phyloP scores from a whole-genome alignment of 768 basidiomycete genomes.

The Tricholoma hemisulphureum region DNA sequence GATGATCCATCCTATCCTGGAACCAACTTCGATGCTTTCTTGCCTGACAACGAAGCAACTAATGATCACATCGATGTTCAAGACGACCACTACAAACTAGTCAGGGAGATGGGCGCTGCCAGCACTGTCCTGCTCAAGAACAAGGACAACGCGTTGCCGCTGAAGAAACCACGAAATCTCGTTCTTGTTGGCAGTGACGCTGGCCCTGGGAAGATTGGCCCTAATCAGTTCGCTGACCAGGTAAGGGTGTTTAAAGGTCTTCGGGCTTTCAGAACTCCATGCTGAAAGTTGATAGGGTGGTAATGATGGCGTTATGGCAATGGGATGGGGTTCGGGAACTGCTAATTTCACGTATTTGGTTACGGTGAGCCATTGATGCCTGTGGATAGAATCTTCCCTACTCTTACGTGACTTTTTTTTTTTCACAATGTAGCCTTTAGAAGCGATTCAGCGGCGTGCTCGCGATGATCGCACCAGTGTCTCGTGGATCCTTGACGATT shows the following conservation, averaged over 20 bases:
- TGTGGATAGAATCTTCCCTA: neutral
- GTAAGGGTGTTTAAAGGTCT: slow-evolving; percentile 12
- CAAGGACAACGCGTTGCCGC: slow-evolving; percentile 49
- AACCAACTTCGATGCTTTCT: slow-evolving; percentile 72
- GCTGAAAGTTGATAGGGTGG: slow-evolving; percentile 39
- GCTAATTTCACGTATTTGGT: slow-evolving; percentile 76
- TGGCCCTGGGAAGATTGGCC: slow-evolving; percentile 62
- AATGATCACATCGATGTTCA: slow-evolving; percentile 70
- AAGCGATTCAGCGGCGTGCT: slow-evolving; percentile 76
- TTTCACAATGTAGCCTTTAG: slow-evolving; percentile 52
- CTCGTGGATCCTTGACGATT: slow-evolving; percentile 71
- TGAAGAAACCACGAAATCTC: slow-evolving; percentile 57
- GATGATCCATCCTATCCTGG: slow-evolving; percentile 60
- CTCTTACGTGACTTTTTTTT: neutral
- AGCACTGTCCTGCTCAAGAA: slow-evolving; percentile 81
- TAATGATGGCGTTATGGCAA: slow-evolving; percentile 70
- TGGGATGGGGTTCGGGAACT: slow-evolving; percentile 93
- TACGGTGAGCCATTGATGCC: slow-evolving; percentile 44
- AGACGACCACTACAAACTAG: slow-evolving; percentile 62
- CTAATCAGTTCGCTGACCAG: slow-evolving; percentile 68
- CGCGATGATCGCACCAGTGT: slow-evolving; percentile 63
- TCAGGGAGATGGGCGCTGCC: slow-evolving; percentile 71
- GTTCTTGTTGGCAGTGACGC: slow-evolving; percentile 64
- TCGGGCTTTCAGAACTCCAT: neutral
- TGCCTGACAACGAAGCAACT: slow-evolving; percentile 45